Evolutionary conservation across 305 asterid species (phyloP).

Genomic region (Lippia alba): DNA sequence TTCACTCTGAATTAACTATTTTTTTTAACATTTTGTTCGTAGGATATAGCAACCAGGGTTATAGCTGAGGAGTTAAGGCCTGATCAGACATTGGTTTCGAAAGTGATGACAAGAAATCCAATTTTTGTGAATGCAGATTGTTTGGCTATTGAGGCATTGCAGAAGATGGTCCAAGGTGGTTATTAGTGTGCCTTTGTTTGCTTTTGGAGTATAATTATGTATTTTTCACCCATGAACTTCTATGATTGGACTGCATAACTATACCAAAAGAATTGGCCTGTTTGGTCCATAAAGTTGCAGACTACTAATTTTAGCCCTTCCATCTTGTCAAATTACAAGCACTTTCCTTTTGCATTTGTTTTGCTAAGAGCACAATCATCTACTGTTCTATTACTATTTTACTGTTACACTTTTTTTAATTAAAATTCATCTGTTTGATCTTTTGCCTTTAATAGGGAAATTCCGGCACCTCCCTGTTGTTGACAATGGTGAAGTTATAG

Average conservation of each 20-base stretch:
- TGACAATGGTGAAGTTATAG: slow-evolving; percentile 98
- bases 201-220: neutral
- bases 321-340: too few relatives aligned
- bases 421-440: neutral
- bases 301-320: too few relatives aligned
- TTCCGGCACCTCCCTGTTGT: slow-evolving; percentile 98
- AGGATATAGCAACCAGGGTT: slow-evolving; percentile 97
- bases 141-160: slow-evolving; percentile 95
- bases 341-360: too few relatives aligned
- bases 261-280: too few relatives aligned
- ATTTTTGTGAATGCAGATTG: slow-evolving; percentile 86
- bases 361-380: too few relatives aligned
- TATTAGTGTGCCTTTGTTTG: slow-evolving; percentile 29
- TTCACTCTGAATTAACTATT: neutral
- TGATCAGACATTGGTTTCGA: slow-evolving; percentile 78
- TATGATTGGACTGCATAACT: neutral
- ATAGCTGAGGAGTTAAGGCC: slow-evolving; percentile 95
- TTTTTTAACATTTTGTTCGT: slow-evolving; percentile 11
- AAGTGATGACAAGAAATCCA: slow-evolving; percentile 97
- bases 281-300: too few relatives aligned
- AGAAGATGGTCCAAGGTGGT: slow-evolving; percentile 97
- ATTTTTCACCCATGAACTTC: slow-evolving; percentile 7
- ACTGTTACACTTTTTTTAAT: neutral
- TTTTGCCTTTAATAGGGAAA: slow-evolving; percentile 60
- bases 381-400: too few relatives aligned